phyloP scores from a whole-genome alignment of 495 filamentous ascomycete species.

The Penicillium longicatenatum region DNA sequence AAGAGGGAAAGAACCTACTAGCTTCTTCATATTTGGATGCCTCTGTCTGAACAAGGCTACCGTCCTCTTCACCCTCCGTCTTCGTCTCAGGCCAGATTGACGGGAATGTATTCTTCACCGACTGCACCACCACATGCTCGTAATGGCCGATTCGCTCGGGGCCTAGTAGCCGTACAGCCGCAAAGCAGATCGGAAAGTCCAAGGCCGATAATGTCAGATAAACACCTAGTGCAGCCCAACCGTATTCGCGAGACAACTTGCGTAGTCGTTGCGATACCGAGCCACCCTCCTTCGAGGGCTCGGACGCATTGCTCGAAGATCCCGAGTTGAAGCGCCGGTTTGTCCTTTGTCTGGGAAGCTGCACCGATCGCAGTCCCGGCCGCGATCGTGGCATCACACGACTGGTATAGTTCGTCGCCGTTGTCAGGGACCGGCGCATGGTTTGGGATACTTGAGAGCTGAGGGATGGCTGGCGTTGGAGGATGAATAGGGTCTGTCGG shows the following conservation, averaged over 20 bases:
- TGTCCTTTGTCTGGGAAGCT: slow-evolving; percentile 9
- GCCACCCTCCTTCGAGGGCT: slow-evolving; percentile 37
- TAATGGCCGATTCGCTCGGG: slow-evolving; percentile 77
- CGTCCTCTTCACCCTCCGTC: slow-evolving; percentile 14
- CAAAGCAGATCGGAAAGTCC: slow-evolving; percentile 95
- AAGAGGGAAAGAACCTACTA: slow-evolving; percentile 46
- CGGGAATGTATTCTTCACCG: slow-evolving; percentile 32
- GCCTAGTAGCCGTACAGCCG: slow-evolving; percentile 78
- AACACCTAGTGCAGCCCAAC: slow-evolving; percentile 89
- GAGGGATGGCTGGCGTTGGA: slow-evolving; percentile 1
- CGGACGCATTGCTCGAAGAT: slow-evolving; percentile 15
- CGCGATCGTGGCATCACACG: slow-evolving; percentile 1
- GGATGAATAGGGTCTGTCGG: neutral
- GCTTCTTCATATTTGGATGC: slow-evolving; percentile 46
- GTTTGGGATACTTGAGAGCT: neutral
- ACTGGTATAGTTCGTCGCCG: neutral
- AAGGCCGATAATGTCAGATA: slow-evolving; percentile 80
- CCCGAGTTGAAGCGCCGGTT: slow-evolving; percentile 34
- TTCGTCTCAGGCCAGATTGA: slow-evolving; percentile 30
- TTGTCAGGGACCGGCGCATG: slow-evolving; percentile 10
- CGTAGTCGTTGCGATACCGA: slow-evolving; percentile 70
- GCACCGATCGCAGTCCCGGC: slow-evolving; percentile 1
- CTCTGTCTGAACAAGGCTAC: slow-evolving; percentile 31
- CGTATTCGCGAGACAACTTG: slow-evolving; percentile 90
- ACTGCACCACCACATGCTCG: slow-evolving; percentile 50